Evolutionary conservation across 495 filamentous ascomycete genomes (phyloP).

Genomic region (Penicillium salamii): DNA sequence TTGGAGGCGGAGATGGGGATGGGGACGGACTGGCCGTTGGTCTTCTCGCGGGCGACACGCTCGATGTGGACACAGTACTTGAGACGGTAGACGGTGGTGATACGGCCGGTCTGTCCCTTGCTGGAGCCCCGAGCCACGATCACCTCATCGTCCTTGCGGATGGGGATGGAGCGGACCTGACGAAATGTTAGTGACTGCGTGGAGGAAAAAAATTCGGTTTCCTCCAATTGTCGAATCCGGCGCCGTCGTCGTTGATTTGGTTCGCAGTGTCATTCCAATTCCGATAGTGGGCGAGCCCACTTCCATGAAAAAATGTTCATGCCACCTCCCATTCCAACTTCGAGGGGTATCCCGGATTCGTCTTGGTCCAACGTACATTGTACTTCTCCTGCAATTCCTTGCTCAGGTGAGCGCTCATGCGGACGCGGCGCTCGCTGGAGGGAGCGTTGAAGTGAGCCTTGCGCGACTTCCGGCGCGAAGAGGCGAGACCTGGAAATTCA

Average conservation of each 20-base stretch:
- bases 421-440: conserved; percentile 83
- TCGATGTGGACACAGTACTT: conserved; percentile 94
- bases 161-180: conserved; percentile 91
- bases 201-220: not conserved
- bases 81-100: conserved; percentile 94
- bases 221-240: not conserved
- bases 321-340: conserved; percentile 8
- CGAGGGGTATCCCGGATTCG: conserved; percentile 1
- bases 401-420: conserved; percentile 91
- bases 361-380: conserved; percentile 59
- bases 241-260: not conserved
- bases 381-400: conserved; percentile 96
- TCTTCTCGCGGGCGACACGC: conserved; percentile 89
- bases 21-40: conserved; percentile 85
- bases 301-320: conserved; percentile 2
- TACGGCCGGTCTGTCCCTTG: conserved; percentile 92
- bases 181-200: conserved; percentile 13
- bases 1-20: conserved; percentile 85
- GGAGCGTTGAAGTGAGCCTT: conserved; percentile 95
- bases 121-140: conserved; percentile 79
- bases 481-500: conserved; percentile 57
- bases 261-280: not conserved
- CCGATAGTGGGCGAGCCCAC: not conserved
- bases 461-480: conserved; percentile 94
- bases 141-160: conserved; percentile 98